Base-by-base conservation (phyloP, 495 filamentous ascomycete genomes). In the Penicillium soppii region DNA sequence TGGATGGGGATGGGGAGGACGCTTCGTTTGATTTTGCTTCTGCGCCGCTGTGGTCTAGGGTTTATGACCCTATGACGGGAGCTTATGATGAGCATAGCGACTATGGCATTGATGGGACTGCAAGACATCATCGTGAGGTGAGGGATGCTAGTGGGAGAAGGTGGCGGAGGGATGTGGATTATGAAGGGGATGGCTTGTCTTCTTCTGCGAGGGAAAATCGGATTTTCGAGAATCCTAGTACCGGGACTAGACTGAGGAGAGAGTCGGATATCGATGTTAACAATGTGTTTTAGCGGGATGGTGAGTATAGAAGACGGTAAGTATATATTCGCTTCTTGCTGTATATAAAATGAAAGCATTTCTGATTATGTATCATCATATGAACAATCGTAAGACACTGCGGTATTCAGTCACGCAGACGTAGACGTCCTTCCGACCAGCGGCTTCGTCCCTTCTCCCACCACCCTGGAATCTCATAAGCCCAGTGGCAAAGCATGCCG, bases 401-500 rank as follows among this genome's bases (percentile, higher is more conserved):
- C n/a, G 10, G 25, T 1, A 1, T 23, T n/a, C 16, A 49, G 26
- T 49, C 36, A 22, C 19, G 21, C 41, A 75, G 47, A 22, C 56
- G 64, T 21, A 76, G 57, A 29, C 66, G 56, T 7, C 72, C 63
- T 46, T 68, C 54, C n/a, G 51, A 60, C 66, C 69, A 69, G 13
- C 68, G 54, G 25, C 35, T 50, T 5, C 58, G 50, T 4, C 59
- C 48, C 17, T 59, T 59, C 26, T 72, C 59, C 43, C 63, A 56
- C 35, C 63, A 50, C 0, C 39, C 55, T 1, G 77, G 75, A 36
- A 73, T 36, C 44, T 67, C 55, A 56, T 75, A 80, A 5, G 65
- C 68, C 72, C 77, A 85, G 65, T 89, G 77, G 62, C 86, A 89
- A 9, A 87, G 52, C 75, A 94, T 79, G 0, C 92, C 92, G 0